A percentile compares a stretch with the other conserved stretches of the same genome.
phyloP scores from a whole-genome alignment of 2,329 filamentous ascomycete genomes.

The Fusarium brevicatenulatum region DNA sequence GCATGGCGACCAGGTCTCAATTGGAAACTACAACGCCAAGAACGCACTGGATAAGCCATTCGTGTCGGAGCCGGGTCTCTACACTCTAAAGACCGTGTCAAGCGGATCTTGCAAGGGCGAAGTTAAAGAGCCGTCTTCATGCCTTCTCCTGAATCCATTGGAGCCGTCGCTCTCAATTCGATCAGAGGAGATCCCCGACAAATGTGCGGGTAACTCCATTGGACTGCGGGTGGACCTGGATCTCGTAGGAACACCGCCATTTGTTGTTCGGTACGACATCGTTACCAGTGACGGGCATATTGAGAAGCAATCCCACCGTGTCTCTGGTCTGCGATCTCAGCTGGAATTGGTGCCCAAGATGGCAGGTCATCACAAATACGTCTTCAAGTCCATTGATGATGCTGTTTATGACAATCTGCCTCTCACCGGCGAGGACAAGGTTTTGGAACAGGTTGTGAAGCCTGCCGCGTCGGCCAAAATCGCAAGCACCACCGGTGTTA shows the following conservation, averaged over 20 bases:
- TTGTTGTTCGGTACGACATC: slow-evolving; percentile 82
- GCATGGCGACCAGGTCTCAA: slow-evolving; percentile 68
- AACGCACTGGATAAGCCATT: slow-evolving; percentile 70
- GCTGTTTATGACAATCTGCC: slow-evolving; percentile 77
- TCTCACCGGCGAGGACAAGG: slow-evolving; percentile 68
- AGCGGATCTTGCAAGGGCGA: slow-evolving; percentile 88
- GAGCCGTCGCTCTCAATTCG: slow-evolving; percentile 81
- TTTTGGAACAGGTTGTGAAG: slow-evolving; percentile 89
- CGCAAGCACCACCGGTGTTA: slow-evolving; percentile 61
- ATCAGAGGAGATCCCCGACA: slow-evolving; percentile 87
- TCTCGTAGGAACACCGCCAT: slow-evolving; percentile 91
- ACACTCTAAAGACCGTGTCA: slow-evolving; percentile 82
- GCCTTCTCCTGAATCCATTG: slow-evolving; percentile 88
- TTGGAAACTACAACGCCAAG: slow-evolving; percentile 69
- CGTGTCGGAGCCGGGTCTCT: slow-evolving; percentile 84
- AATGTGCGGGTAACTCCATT: slow-evolving; percentile 93
- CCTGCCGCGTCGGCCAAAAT: slow-evolving; percentile 87
- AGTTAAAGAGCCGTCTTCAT: slow-evolving; percentile 93
- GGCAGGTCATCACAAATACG: slow-evolving; percentile 88
- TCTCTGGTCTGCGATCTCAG: slow-evolving; percentile 82
- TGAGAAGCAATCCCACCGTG: slow-evolving; percentile 63
- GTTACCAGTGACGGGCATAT: slow-evolving; percentile 67
- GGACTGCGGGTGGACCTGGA: slow-evolving; percentile 90
- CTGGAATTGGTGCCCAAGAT: slow-evolving; percentile 83
- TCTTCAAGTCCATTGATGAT: slow-evolving; percentile 84